These are phyloP conservation scores for Lolium perenne DNA, from an alignment of 176 grass and related monocot genomes.

Conservation along the genomic window DNA sequence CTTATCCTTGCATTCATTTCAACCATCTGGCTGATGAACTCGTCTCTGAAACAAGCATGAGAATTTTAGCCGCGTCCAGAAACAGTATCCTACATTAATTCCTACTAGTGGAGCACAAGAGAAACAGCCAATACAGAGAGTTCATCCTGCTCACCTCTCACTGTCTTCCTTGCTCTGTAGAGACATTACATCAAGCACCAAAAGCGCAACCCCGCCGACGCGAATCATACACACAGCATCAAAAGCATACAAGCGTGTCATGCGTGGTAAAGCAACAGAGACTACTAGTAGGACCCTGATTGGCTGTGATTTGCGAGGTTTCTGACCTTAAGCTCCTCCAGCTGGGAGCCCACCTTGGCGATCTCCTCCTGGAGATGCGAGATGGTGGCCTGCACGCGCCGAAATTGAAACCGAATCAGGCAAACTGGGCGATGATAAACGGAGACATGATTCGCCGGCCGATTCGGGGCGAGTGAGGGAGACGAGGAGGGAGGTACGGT, in stretches of 20 bases:
- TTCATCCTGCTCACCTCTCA: conserved; percentile 42
- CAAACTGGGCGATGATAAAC: not conserved
- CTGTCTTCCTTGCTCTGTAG: conserved; percentile 42
- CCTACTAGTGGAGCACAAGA: not conserved
- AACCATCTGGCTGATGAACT: conserved; percentile 65
- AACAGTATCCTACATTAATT: not conserved
- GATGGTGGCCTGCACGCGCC: conserved; percentile 57
- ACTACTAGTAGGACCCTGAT: not conserved
- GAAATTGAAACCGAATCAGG: conserved; percentile 4
- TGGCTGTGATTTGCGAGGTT: not conserved
- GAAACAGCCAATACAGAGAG: not conserved
- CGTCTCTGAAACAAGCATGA: conserved; percentile 53
- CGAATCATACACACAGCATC: conserved; percentile 21
- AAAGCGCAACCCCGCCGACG: conserved; percentile 14
- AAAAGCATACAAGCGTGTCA: not conserved
- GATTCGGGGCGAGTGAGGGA: not conserved
- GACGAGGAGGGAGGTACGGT: conserved; percentile 1
- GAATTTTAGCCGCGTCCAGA: not conserved
- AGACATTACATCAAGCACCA: conserved; percentile 39
- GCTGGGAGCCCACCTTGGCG: conserved; percentile 47
- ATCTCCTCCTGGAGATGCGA: conserved; percentile 64
- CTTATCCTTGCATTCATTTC: conserved; percentile 84
- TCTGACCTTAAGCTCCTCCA: conserved; percentile 68
- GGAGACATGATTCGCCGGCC: not conserved
- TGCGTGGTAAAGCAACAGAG: not conserved